Percentiles rank a stretch among this genome's conserved stretches.
Evolutionary conservation across 768 basidiomycete species (phyloP).

Genomic region (Gymnopilus dilepis): DNA sequence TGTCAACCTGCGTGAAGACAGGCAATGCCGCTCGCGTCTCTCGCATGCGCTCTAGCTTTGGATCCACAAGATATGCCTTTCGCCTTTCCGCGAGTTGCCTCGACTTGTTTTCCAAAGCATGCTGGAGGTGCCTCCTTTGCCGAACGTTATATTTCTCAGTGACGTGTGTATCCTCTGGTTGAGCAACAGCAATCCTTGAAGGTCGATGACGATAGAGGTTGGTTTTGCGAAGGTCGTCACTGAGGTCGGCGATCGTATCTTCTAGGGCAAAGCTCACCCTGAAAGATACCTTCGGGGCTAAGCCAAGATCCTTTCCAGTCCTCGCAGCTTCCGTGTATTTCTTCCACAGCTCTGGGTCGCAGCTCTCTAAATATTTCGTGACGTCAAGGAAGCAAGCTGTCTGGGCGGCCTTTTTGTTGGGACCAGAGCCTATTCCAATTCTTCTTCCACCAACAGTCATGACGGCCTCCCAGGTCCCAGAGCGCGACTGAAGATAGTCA

Average conservation of each 20-base stretch:
- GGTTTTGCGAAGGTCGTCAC: slow-evolving; percentile 66
- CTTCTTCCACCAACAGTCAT: slow-evolving; percentile 78
- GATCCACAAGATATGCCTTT: slow-evolving; percentile 63
- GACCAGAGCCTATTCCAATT: slow-evolving; percentile 79
- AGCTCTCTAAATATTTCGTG: slow-evolving; percentile 82
- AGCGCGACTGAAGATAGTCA: slow-evolving; percentile 42
- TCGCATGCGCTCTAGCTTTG: slow-evolving; percentile 69
- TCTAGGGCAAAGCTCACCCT: slow-evolving; percentile 66
- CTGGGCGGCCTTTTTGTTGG: slow-evolving; percentile 74
- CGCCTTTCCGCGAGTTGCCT: slow-evolving; percentile 56
- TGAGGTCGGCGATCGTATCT: slow-evolving; percentile 74
- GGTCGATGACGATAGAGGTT: slow-evolving; percentile 72
- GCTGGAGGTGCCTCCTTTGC: neutral
- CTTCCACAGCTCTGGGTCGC: slow-evolving; percentile 83
- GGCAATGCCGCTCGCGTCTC: slow-evolving; percentile 71
- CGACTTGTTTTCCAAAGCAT: slow-evolving; percentile 54
- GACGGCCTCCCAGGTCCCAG: slow-evolving; percentile 67
- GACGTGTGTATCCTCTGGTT: neutral
- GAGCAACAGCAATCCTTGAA: slow-evolving; percentile 23
- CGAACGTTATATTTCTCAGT: slow-evolving; percentile 1
- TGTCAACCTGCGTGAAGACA: slow-evolving; percentile 68
- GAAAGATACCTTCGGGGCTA: slow-evolving; percentile 74
- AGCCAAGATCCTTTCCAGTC: slow-evolving; percentile 69
- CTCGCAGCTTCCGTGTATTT: slow-evolving; percentile 65
- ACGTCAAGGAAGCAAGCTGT: slow-evolving; percentile 86